Conservation (phyloP, 2,329 filamentous ascomycete species). For the Paecilomyces sp. region DNA sequence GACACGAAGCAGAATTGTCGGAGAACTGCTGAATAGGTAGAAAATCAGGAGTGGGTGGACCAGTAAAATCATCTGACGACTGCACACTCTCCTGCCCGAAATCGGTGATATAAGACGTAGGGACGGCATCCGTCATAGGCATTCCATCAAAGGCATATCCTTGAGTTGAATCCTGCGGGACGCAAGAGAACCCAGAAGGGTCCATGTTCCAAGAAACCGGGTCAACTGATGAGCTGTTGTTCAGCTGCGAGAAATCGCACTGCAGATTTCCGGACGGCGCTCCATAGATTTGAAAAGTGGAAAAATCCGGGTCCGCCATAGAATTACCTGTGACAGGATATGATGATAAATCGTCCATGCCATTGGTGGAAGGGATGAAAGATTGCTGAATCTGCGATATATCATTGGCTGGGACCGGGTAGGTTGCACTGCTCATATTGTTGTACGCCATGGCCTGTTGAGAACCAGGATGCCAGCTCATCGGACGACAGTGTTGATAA, state of each 20-base stretch:
- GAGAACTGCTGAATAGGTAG: slow-evolving; percentile 29
- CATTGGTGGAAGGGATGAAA: neutral
- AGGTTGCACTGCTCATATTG: slow-evolving; percentile 13
- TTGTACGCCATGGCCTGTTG: slow-evolving; percentile 31
- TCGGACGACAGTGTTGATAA: slow-evolving; percentile 48
- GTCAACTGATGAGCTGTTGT: slow-evolving; percentile 19
- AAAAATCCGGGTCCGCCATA: slow-evolving; percentile 14
- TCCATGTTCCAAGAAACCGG: slow-evolving; percentile 18
- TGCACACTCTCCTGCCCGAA: slow-evolving; percentile 28
- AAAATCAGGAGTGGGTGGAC: slow-evolving; percentile 31
- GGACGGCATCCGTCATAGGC: slow-evolving; percentile 24
- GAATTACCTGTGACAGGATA: slow-evolving; percentile 9
- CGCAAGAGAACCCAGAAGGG: slow-evolving; percentile 11
- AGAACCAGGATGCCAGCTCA: slow-evolving; percentile 70
- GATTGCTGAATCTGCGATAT: neutral
- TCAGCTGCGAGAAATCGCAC: slow-evolving; percentile 12
- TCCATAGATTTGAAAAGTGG: slow-evolving; percentile 7
- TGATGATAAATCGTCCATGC: slow-evolving; percentile 7
- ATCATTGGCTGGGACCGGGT: slow-evolving; percentile 8
- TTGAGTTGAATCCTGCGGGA: slow-evolving; percentile 19
- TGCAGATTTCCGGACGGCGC: slow-evolving; percentile 12
- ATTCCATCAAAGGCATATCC: slow-evolving; percentile 26
- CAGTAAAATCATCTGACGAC: slow-evolving; percentile 26
- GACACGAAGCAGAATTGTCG: slow-evolving; percentile 13
- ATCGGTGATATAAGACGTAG: slow-evolving; percentile 20